phyloP scores from a whole-genome alignment of 2,329 filamentous ascomycete genomes.

The Colletotrichum sp. region DNA sequence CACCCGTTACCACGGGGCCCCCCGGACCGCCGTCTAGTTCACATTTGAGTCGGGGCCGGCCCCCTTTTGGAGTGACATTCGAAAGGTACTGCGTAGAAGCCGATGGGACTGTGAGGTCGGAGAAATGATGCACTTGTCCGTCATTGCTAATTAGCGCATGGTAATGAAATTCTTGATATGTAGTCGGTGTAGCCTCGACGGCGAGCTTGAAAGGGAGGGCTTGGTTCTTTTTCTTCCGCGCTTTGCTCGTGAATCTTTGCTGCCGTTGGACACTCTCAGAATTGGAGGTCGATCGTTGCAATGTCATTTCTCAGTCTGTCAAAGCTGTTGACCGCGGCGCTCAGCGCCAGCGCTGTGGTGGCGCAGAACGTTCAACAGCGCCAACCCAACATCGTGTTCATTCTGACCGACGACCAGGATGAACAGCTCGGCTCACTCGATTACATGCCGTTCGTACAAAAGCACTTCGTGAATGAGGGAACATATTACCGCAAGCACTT shows the following conservation, averaged over 20 bases:
- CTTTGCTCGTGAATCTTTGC: background rate
- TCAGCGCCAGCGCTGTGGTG: background rate
- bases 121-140: background rate
- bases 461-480: conserved; percentile 62
- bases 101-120: background rate
- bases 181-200: background rate
- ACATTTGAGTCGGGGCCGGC: background rate
- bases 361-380: background rate
- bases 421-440: conserved; percentile 63
- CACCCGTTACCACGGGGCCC: background rate
- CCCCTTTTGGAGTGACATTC: background rate
- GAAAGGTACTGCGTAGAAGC: background rate
- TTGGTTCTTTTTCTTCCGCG: background rate
- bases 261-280: background rate
- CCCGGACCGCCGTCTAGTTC: background rate
- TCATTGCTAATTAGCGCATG: background rate
- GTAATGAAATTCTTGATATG: background rate
- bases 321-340: background rate
- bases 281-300: background rate
- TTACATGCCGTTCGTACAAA: conserved; percentile 63
- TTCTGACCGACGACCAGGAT: conserved; percentile 74
- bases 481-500: conserved; percentile 68
- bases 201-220: background rate
- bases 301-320: background rate
- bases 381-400: conserved; percentile 66